Evolutionary conservation across 352 stramenopile genomes (phyloP), one percentile per base, ranked within the genome.

Genomic region (Elongisporangium prolatum): DNA sequence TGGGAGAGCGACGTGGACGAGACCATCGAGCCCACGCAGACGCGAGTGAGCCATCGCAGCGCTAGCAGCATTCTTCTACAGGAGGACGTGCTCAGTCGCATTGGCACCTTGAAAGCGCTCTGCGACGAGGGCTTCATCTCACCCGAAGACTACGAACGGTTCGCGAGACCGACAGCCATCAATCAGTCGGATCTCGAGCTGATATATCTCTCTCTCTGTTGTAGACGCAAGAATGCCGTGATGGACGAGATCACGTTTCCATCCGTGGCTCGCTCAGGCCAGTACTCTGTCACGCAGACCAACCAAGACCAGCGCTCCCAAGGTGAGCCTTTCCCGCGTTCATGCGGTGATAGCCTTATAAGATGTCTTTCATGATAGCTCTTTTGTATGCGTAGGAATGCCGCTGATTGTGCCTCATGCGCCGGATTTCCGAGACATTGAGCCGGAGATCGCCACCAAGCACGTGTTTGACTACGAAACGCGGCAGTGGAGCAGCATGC

Each of bases 381-480:
- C 11, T 52, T 24, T 28, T 37, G 21, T 0, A 21, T 60, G n/a
- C n/a, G 21, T 47, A 75, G 81, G 82, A 0, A 62, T 91, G n/a
- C 84, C 84, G 4, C 52, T 89, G 52, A 89, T 94, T 56, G 79
- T 91, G n/a, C 77, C 84, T 1, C 84, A 94, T 52, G 66, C 71
- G 3, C 84, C 84, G 3, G 75, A 91, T 57, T 94, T 94, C 53
- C 57, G 68, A 2, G 67, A 78, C 18, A 67, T 89, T 5, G 69
- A 63, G 1, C 74, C 78, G 0, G 84, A 94, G 28, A 48, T 80
- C 21, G 82, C 84, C 14, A 83, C 76, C 20, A 89, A 90, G 63
- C 84, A 94, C 57, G 80, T 90, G 2, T 94, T 94, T 54, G 74
- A 92, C 60, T 92, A 92, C 49, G 73, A 72, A 2, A 87, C 73